Conservation (phyloP, 495 filamentous ascomycete species). For the Talaromyces adpressus region DNA sequence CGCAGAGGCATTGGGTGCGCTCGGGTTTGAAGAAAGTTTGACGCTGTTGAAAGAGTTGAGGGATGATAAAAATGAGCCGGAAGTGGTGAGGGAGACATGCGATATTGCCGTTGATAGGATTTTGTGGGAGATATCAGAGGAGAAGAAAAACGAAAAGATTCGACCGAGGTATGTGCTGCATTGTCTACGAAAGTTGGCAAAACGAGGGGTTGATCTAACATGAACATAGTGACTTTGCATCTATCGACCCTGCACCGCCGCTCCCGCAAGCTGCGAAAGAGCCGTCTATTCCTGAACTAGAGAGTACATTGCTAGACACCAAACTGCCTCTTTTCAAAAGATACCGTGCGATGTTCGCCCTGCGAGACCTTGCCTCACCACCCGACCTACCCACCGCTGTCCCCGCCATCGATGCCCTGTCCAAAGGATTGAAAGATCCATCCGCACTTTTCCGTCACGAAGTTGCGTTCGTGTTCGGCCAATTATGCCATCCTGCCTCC, state of each 20-base stretch:
- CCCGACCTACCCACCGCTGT: slow-evolving; percentile 82
- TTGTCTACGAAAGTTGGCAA: neutral
- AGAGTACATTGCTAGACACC: slow-evolving; percentile 70
- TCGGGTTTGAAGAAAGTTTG: slow-evolving; percentile 67
- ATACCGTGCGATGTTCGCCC: slow-evolving; percentile 96
- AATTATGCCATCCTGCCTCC: slow-evolving; percentile 90
- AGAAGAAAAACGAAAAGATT: slow-evolving; percentile 64
- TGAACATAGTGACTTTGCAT: slow-evolving; percentile 72
- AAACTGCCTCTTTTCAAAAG: slow-evolving; percentile 76
- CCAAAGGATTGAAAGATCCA: slow-evolving; percentile 77
- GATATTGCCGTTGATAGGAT: slow-evolving; percentile 94
- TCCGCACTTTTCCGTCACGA: slow-evolving; percentile 97
- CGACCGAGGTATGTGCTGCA: slow-evolving; percentile 57
- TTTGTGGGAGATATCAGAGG: slow-evolving; percentile 79
- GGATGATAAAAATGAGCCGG: slow-evolving; percentile 61
- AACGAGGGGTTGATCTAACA: neutral
- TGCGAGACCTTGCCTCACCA: slow-evolving; percentile 88
- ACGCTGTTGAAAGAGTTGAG: slow-evolving; percentile 62
- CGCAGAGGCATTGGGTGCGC: slow-evolving; percentile 86
- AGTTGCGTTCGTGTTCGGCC: slow-evolving; percentile 96
- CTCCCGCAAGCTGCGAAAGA: slow-evolving; percentile 53
- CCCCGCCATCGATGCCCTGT: slow-evolving; percentile 74
- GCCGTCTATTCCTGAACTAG: slow-evolving; percentile 65
- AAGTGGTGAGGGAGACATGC: slow-evolving; percentile 89
- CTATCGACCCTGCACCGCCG: slow-evolving; percentile 91